These are phyloP conservation scores for Ceratobasidium sp. DNA, from an alignment of 1,284 basidiomycete species.

Conservation along the genomic window DNA sequence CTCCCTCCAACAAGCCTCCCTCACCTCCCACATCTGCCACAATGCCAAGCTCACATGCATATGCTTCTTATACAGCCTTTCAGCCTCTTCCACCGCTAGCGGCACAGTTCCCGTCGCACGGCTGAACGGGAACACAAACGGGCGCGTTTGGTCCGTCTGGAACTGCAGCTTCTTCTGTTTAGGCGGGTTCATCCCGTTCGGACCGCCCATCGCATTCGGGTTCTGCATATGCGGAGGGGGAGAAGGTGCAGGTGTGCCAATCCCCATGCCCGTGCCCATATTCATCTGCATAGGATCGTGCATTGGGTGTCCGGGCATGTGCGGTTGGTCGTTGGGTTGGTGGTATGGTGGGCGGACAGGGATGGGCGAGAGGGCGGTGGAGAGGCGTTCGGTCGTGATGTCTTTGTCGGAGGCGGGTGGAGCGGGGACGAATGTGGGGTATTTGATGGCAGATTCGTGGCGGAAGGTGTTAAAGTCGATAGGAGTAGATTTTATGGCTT, in stretches of 20 bases:
- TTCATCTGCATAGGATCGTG: conserved; percentile 56
- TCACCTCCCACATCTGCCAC: conserved; percentile 93
- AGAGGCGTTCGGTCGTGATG: conserved; percentile 68
- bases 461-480: conserved; percentile 88
- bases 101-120: conserved; percentile 71
- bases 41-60: conserved; percentile 91
- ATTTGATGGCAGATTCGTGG: conserved; percentile 90
- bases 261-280: conserved; percentile 38
- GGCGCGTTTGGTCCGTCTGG: conserved; percentile 94
- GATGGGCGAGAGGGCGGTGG: conserved; percentile 90
- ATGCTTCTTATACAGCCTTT: conserved; percentile 88
- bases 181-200: conserved; percentile 53
- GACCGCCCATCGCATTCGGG: conserved; percentile 8
- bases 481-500: conserved; percentile 80
- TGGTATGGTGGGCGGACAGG: conserved; percentile 94
- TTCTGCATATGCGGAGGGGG: conserved; percentile 70
- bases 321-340: conserved; percentile 61
- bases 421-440: conserved; percentile 86
- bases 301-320: conserved; percentile 60
- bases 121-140: conserved; percentile 96
- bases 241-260: conserved; percentile 87
- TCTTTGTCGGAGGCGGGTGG: conserved; percentile 53
- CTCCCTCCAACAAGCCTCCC: conserved; percentile 93
- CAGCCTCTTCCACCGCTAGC: conserved; percentile 95
- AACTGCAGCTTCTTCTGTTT: conserved; percentile 99